Base-by-base conservation (phyloP, 1,284 basidiomycete genomes). In the Cryptococcus jaspeensis region DNA sequence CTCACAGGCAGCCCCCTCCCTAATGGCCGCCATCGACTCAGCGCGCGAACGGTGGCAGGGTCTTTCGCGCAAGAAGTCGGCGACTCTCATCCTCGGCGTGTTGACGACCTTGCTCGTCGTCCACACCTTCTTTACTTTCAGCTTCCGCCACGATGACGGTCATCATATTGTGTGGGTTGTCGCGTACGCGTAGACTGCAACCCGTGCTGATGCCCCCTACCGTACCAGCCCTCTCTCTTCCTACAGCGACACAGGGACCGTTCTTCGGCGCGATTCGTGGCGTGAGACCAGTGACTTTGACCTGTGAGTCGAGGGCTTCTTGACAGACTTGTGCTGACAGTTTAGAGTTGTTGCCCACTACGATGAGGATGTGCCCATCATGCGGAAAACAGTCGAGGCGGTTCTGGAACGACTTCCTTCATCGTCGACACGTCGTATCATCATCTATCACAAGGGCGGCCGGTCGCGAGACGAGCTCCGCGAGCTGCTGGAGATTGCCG, bases 321-420 rank as follows among this genome's bases (percentile, higher is more conserved):
- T 7, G 11, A 35, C 16, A 11, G 4, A 40, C 7, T 13, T 22
- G 25, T 23, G 35, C 22, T 32, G 18, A 32, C 13, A 7, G 5
- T 41, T 7, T 28, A 70, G 68, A 3, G 71, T 73, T 11, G 43
- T 74, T 28, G 64, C 71, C 5, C 66, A 69, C 46, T 72, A 73
- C 53, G 59, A 67, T 36, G 68, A 68, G 40, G 65, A 67, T 9
- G 20, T 68, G 8, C 43, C 52, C 11, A 54, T 42, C 9, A 56
- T 74, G 50, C 25, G 38, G 4, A 54, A 65, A 2, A 62, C 62
- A 2, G 61, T 73, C 41, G 28, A 54, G 5, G 23, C 46, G 8
- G 61, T 71, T n/a, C 32, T 46, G 5, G 20, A 46, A 46, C 45
- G 45, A 20, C 32, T 46, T 4, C 45, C 45, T 11, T 25, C 20